These are phyloP conservation scores for Ogataea pilisensis DNA, from an alignment of 805 yeast species.

Conservation along the genomic window DNA sequence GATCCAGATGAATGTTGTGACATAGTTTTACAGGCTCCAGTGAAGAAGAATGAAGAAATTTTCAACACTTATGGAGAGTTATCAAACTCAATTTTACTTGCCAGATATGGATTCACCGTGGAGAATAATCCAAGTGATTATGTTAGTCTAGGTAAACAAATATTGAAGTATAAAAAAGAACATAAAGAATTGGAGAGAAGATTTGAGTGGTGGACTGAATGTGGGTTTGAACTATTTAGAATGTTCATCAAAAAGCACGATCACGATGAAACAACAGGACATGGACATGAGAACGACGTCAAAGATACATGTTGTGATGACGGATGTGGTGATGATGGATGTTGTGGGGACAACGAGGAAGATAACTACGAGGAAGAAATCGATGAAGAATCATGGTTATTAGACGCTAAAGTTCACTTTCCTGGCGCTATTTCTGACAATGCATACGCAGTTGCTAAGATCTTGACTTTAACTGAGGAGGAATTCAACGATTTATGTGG, in stretches of 20 bases:
- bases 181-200: constrained; percentile 15
- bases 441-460: constrained; percentile 39
- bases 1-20: constrained; percentile 64
- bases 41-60: constrained; percentile 53
- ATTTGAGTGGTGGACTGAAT: constrained; percentile 25
- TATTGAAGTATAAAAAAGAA: constrained; percentile 16
- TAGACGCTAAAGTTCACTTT: constrained; percentile 36
- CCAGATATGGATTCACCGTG: constrained; percentile 75
- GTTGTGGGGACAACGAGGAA: constrained; percentile 9
- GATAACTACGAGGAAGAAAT: constrained; percentile 28
- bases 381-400: constrained; percentile 31
- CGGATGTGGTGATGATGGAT: constrained; percentile 8
- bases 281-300: constrained; percentile 9
- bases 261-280: constrained; percentile 3
- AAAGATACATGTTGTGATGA: neutral
- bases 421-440: constrained; percentile 43
- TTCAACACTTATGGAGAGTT: constrained; percentile 82
- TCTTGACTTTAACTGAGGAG: constrained; percentile 29
- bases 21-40: constrained; percentile 44
- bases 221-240: constrained; percentile 17
- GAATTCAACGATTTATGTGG: constrained; percentile 25
- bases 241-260: constrained; percentile 12
- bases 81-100: constrained; percentile 58
- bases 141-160: constrained; percentile 53
- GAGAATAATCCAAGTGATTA: constrained; percentile 51